Percentiles rank a stretch among this genome's conserved stretches.
Conservation (phyloP, 2,329 filamentous ascomycete genomes). For the Xylariomycetidae sp. region DNA sequence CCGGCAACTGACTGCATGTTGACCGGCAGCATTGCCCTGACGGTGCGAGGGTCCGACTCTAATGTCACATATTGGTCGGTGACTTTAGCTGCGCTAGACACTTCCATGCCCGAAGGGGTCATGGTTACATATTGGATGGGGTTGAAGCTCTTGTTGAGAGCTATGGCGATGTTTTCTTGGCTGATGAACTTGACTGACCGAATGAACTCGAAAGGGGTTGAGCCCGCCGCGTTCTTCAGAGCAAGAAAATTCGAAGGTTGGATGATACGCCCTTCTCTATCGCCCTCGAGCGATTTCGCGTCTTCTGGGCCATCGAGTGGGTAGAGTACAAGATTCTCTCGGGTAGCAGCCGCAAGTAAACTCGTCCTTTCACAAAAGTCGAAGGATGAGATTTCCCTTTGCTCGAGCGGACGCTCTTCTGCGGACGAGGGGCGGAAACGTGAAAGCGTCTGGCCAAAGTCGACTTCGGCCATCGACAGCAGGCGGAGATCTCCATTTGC, state of each 20-base stretch:
- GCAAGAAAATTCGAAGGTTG: conserved; percentile 14
- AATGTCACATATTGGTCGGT: conserved; percentile 19
- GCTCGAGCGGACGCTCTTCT: conserved; percentile 7
- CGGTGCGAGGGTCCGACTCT: conserved; percentile 25
- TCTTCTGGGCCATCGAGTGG: conserved; percentile 14
- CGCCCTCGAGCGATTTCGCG: neutral
- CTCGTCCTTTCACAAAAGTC: conserved; percentile 24
- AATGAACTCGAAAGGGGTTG: conserved; percentile 20
- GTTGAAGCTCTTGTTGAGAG: conserved; percentile 33
- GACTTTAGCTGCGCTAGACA: conserved; percentile 30
- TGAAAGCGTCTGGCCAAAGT: conserved; percentile 25
- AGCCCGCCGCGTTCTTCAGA: conserved; percentile 12
- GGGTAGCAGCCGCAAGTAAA: conserved; percentile 29
- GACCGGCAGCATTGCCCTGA: conserved; percentile 42
- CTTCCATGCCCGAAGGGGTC: conserved; percentile 38
- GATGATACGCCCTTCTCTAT: conserved; percentile 7
- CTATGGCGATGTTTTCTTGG: conserved; percentile 38
- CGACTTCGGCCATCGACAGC: conserved; percentile 31
- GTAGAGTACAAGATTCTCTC: conserved; percentile 30
- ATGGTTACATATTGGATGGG: conserved; percentile 41
- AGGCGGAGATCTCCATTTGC: conserved; percentile 44
- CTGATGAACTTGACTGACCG: conserved; percentile 40
- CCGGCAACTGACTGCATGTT: conserved; percentile 24
- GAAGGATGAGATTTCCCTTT: conserved; percentile 29
- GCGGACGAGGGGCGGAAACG: conserved; percentile 10